phyloP scores from a whole-genome alignment of 1,139 yeast species.

The Blastobotrys malaysiensis region DNA sequence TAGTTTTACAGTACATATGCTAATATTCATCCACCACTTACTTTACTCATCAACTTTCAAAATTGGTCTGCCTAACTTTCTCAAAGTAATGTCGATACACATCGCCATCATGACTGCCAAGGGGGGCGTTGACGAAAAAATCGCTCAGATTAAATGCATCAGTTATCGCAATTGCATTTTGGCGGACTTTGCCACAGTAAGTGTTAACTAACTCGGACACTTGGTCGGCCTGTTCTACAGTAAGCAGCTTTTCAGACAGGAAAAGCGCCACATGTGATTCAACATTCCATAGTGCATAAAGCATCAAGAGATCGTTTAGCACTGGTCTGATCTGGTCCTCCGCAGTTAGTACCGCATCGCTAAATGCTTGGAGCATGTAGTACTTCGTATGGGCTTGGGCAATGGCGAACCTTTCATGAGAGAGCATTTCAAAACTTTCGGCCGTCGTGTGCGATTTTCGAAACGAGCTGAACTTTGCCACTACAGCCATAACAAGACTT shows the following conservation, averaged over 20 bases:
- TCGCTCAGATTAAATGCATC: conserved; percentile 87
- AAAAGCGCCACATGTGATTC: conserved; percentile 74
- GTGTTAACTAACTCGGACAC: conserved; percentile 28
- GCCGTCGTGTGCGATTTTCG: conserved; percentile 17
- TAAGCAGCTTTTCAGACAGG: conserved; percentile 31
- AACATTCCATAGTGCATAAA: conserved; percentile 65
- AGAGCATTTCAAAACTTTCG: conserved; percentile 38
- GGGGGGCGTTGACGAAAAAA: conserved; percentile 75
- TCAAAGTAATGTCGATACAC: conserved; percentile 67
- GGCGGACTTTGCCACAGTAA: conserved; percentile 41
- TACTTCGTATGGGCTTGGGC: conserved; percentile 40
- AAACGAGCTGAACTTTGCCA: conserved; percentile 19
- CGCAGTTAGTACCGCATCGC: conserved; percentile 29
- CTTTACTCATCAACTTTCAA: conserved; percentile 24
- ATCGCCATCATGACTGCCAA: conserved; percentile 82
- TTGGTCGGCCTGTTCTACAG: neutral
- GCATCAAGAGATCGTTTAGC: conserved; percentile 45
- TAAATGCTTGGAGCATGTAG: conserved; percentile 35
- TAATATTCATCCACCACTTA: too few relatives aligned
- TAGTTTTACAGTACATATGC: too few relatives aligned
- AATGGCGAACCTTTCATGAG: conserved; percentile 39
- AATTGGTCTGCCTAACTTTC: conserved; percentile 36
- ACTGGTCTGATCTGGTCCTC: conserved; percentile 31
- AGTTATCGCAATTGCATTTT: conserved; percentile 74
- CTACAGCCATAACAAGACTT: conserved; percentile 32